phyloP scores from a whole-genome alignment of 2,329 filamentous ascomycete species.

The Aspergillus sp. region DNA sequence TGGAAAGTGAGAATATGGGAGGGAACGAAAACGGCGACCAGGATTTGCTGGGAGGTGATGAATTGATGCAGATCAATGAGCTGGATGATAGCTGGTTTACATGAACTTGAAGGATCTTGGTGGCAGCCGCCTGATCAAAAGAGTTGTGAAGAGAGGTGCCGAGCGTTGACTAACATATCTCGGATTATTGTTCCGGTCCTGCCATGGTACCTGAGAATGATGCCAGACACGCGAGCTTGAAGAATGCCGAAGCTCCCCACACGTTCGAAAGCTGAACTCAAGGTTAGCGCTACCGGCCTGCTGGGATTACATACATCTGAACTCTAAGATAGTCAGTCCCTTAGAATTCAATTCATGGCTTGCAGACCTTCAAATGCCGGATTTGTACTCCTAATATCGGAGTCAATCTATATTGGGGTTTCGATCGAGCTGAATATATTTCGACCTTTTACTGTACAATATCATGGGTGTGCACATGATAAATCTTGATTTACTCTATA shows the following conservation, averaged over 20 bases:
- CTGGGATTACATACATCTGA: background rate
- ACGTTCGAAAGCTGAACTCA: background rate
- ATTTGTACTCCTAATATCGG: background rate
- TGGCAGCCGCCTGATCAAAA: background rate
- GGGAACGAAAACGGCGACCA: conserved; percentile 37
- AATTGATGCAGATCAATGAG: conserved; percentile 45
- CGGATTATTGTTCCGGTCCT: background rate
- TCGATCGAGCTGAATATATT: background rate
- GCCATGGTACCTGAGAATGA: background rate
- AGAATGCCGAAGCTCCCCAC: conserved; percentile 6
- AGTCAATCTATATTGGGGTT: background rate
- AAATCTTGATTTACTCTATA: too few relatives aligned
- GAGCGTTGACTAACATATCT: background rate
- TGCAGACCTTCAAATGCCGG: background rate
- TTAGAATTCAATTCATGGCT: background rate
- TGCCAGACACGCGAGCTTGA: background rate
- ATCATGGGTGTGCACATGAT: too few relatives aligned
- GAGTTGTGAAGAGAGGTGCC: background rate
- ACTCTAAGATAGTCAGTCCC: background rate
- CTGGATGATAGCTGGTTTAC: conserved; percentile 48
- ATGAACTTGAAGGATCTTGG: conserved; percentile 20
- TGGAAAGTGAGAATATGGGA: conserved; percentile 45
- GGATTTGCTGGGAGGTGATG: conserved; percentile 41
- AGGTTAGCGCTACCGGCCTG: background rate
- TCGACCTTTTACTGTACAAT: background rate